Conservation (phyloP, 441 rosid species). For the Mallotus repandus region DNA sequence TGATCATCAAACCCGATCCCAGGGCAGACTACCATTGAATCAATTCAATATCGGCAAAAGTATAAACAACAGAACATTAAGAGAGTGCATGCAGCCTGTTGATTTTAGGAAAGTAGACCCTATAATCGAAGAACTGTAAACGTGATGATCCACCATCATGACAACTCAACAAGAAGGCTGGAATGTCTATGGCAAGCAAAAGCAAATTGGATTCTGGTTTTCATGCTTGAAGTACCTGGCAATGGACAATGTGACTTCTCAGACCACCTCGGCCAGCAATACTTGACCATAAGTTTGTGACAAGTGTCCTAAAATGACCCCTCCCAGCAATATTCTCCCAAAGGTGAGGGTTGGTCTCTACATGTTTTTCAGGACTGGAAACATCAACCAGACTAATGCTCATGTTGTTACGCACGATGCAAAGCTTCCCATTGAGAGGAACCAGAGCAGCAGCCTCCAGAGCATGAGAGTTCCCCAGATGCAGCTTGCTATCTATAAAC, state of each 20-base stretch:
- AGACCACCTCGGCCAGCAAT: slow-evolving; percentile 80
- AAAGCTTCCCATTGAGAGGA: slow-evolving; percentile 73
- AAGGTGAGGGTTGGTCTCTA: slow-evolving; percentile 56
- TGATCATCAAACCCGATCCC: not conserved
- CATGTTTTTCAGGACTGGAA: slow-evolving; percentile 56
- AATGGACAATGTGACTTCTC: slow-evolving; percentile 84
- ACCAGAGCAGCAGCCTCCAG: slow-evolving; percentile 92
- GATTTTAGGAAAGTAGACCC: slow-evolving; percentile 11
- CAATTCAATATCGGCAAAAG: slow-evolving; percentile 22
- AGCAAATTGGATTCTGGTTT: slow-evolving; percentile 15
- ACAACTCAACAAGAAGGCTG: slow-evolving; percentile 20
- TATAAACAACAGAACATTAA: slow-evolving; percentile 22
- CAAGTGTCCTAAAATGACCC: slow-evolving; percentile 71
- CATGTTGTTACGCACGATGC: slow-evolving; percentile 89
- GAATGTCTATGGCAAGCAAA: slow-evolving; percentile 18
- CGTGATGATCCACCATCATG: slow-evolving; percentile 7
- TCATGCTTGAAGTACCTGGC: slow-evolving; percentile 92
- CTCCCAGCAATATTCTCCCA: slow-evolving; percentile 82
- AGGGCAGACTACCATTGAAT: slow-evolving; percentile 17
- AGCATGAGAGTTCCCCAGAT: slow-evolving; percentile 70
- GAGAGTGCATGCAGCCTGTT: slow-evolving; percentile 19
- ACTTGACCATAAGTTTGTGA: slow-evolving; percentile 78
- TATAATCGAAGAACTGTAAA: not conserved
- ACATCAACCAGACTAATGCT: slow-evolving; percentile 89
- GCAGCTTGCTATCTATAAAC: slow-evolving; percentile 81